Evolutionary conservation across 2,329 filamentous ascomycete genomes (phyloP), one percentile per base, ranked within the genome.

Genomic region (Coleophoma cylindrospora): DNA sequence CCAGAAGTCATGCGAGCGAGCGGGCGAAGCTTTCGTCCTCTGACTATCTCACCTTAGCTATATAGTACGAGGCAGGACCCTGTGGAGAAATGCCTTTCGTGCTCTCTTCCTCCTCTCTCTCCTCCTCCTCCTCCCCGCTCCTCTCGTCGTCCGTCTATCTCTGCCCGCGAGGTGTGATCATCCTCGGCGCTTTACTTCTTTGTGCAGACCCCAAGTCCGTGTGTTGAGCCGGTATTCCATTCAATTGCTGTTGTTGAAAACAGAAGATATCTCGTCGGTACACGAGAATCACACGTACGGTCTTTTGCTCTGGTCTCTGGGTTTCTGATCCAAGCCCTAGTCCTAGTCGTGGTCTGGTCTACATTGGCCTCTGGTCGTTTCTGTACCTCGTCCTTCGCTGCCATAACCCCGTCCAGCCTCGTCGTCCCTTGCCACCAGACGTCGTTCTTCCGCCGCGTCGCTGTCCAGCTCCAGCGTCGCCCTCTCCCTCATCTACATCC

Each of bases 251-350:
- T 27, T 27, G 27, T 27, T 27, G 27, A 27, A 19, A 27, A 27
- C 27, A 3, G 3, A 27, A 27, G 55, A 17, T 38, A 14, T 14
- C 56, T 41, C 41, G 45, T 48, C 22, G 52, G 50, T 46, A 54
- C 54, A 55, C 49, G 43, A 51, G 52, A 46, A 52, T 53, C 15
- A 10, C 27, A 3, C 6, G 27, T 32, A 55, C 57, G 54, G 55
- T 58, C 56, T 45, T 61, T 61, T 55, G 48, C 52, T 53, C 13
- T 15, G 55, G 54, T 58, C 44, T 50, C 50, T 58, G 54, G 47
- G 52, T 43, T 13, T 22, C 19, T 21, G 13, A 13, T 47, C 34
- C 17, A 17, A 14, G 10, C n/a, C 34, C 19, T 27, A 27, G 27
- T 27, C 27, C 27, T 27, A 27, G 27, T 27, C 27, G 19, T 19